phyloP scores from a whole-genome alignment of 371 early-diverging fungal genomes.

The Globomyces sp. region DNA sequence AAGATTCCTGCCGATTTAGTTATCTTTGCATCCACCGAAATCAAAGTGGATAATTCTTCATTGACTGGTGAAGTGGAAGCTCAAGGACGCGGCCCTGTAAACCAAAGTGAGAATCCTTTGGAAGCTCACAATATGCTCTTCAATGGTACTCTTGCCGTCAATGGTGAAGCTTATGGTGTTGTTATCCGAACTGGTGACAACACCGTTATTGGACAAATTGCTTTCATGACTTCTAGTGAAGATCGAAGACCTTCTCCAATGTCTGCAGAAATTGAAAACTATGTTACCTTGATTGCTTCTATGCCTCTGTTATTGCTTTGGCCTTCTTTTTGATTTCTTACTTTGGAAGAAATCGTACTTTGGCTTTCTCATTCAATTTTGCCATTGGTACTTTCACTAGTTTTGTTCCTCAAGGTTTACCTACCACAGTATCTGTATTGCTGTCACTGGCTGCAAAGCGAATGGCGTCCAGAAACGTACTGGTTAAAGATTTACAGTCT shows the following conservation, averaged over 20 bases:
- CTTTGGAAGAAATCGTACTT: constrained; percentile 21
- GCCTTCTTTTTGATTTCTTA: constrained; percentile 74
- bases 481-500: constrained; percentile 91
- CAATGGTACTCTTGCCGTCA: constrained; percentile 78
- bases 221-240: constrained; percentile 75
- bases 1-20: constrained; percentile 89
- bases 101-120: constrained; percentile 67
- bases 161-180: constrained; percentile 86
- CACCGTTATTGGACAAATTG: constrained; percentile 92
- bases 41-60: constrained; percentile 94
- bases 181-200: constrained; percentile 88
- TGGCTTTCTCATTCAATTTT: constrained; percentile 12
- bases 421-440: constrained; percentile 81
- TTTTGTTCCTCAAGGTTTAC: constrained; percentile 82
- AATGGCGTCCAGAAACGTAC: constrained; percentile 79
- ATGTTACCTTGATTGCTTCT: constrained; percentile 78
- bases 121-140: constrained; percentile 88
- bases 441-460: constrained; percentile 92
- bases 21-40: constrained; percentile 67
- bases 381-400: constrained; percentile 77
- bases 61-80: constrained; percentile 93
- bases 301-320: constrained; percentile 66
- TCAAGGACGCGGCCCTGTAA: constrained; percentile 60
- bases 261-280: constrained; percentile 67
- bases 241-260: constrained; percentile 68